These are phyloP conservation scores for Raffaelea deltoideospora DNA, from an alignment of 2,329 filamentous ascomycete species.

Conservation along the genomic window DNA sequence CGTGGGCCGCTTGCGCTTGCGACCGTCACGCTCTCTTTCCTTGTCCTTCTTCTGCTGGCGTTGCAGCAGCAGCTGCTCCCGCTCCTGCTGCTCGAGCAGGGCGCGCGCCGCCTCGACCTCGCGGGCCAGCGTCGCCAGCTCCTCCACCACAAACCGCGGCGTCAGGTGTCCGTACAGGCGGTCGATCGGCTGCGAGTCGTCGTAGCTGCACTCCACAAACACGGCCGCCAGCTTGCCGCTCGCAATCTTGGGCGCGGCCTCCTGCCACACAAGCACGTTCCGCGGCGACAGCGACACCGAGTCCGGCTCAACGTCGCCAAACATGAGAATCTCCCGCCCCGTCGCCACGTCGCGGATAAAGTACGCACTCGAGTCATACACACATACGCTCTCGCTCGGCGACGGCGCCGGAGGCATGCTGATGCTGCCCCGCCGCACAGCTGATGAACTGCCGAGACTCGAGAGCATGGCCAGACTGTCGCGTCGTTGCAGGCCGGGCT, in stretches of 20 bases:
- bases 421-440: constrained; percentile 2
- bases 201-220: constrained; percentile 93
- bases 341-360: constrained; percentile 69
- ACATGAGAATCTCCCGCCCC: constrained; percentile 71
- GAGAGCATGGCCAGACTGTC: constrained; percentile 7
- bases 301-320: constrained; percentile 92
- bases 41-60: constrained; percentile 1
- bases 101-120: constrained; percentile 47
- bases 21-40: constrained; percentile 21
- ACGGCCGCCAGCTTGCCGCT: constrained; percentile 59
- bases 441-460: background rate
- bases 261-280: constrained; percentile 71
- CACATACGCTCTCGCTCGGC: constrained; percentile 40
- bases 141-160: constrained; percentile 66
- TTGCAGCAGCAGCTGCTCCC: background rate
- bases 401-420: background rate
- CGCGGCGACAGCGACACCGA: constrained; percentile 66
- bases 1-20: constrained; percentile 50
- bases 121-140: constrained; percentile 55
- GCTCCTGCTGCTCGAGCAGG: constrained; percentile 2
- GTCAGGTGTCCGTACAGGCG: constrained; percentile 80
- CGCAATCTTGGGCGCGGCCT: constrained; percentile 74
- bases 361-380: constrained; percentile 81
- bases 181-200: constrained; percentile 61
- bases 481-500: constrained; percentile 3